phyloP scores from a whole-genome alignment of 441 rosid species.

The Macaranga tanarius region DNA sequence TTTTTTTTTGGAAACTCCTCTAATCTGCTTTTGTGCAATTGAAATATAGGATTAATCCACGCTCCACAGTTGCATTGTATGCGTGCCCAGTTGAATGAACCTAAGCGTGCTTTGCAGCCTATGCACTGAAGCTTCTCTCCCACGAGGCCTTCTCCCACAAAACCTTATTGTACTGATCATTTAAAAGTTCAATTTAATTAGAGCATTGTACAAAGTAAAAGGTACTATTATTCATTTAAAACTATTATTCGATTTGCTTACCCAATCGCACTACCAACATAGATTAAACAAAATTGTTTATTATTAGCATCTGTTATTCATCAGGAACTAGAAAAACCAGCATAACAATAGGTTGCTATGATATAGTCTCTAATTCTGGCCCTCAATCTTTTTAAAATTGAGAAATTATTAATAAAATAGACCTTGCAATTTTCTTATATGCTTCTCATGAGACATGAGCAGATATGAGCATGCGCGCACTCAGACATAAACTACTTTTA shows the following conservation, averaged over 20 bases:
- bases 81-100: slow-evolving; percentile 90
- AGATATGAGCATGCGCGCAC: no score
- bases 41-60: slow-evolving; percentile 91
- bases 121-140: slow-evolving; percentile 81
- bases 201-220: background rate
- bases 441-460: no score
- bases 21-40: slow-evolving; percentile 26
- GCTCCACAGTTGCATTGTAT: slow-evolving; percentile 90
- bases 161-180: slow-evolving; percentile 66
- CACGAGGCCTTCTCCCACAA: slow-evolving; percentile 44
- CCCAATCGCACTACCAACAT: background rate
- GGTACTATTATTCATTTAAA: no score
- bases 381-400: no score
- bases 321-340: background rate
- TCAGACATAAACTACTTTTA: no score
- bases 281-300: background rate
- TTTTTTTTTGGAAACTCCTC: no score
- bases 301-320: background rate
- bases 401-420: no score
- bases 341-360: background rate
- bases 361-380: no score
- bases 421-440: no score
- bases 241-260: background rate
- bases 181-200: slow-evolving; percentile 7
- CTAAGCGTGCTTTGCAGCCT: slow-evolving; percentile 74